Base-by-base conservation (phyloP, 495 filamentous ascomycete genomes). In the Aspergillus cristatus region DNA sequence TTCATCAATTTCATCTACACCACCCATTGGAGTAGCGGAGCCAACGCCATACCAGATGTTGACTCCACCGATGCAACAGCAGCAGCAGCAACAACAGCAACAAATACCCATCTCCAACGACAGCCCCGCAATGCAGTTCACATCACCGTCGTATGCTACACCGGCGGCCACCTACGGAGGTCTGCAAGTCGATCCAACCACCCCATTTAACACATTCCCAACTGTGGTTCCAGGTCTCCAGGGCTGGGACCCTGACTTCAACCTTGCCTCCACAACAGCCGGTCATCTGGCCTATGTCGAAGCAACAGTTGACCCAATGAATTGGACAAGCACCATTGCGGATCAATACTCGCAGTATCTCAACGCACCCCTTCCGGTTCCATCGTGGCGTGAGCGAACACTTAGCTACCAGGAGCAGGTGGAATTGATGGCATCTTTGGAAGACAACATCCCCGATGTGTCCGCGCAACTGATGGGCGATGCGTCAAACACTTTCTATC, bases 371-470 rank as follows among this genome's bases (percentile, higher is more conserved):
- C 67, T 60, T 37, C 53, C 69, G 28, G 20, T 62, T 33, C 53
- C 57, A 46, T 41, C 67, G 18, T 62, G 70, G 53, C 65, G 79
- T 7, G 69, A 75, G 29, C 74, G 77, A 30, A 82, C 79, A 28
- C 59, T 86, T 36, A 82, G 73, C 32, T 77, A 82, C 37, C 70
- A 82, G 49, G 78, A 84, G 53, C 82, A 85, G 55, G 56, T 77
- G 29, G 78, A 85, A 60, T 57, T 86, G 35, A 78, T 84, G 76
- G 66, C 72, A 20, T 71, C 74, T 26, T 55, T 84, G 16, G 79
- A 81, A 45, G 68, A 73, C 20, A 67, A 82, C 45, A 80, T 81
- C 16, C 65, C 65, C 2, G 65, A 70, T 42, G 65, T 70, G 2
- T 67, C 65, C 14, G 51, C 57, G 1, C 58, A 67, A 30, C 46